Evolutionary conservation across 768 basidiomycete genomes (phyloP).

Genomic region (Russula compacta): DNA sequence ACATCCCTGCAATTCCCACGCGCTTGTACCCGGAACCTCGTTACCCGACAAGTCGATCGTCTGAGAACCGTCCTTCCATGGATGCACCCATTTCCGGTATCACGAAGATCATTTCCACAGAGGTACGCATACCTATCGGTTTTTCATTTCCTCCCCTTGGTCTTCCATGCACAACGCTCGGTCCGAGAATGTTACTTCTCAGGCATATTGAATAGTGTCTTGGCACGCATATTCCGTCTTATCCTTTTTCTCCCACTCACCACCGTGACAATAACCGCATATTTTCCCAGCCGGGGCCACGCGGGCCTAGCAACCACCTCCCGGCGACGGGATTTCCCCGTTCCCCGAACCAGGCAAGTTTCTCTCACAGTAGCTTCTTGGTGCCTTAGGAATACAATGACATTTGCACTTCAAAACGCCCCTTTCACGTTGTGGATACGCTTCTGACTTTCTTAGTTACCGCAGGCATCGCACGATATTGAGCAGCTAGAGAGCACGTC

Average conservation of each 20-base stretch:
- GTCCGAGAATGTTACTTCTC: not conserved
- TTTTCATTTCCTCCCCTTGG: not conserved
- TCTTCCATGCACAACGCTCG: not conserved
- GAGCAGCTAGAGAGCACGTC: not conserved
- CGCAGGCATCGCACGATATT: not conserved
- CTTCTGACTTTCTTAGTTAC: slow-evolving; percentile 4
- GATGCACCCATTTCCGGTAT: not conserved
- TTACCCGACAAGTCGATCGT: not conserved
- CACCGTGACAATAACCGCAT: not conserved
- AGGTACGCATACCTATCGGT: slow-evolving; percentile 3
- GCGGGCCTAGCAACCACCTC: not conserved
- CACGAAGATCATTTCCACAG: not conserved
- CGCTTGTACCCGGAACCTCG: slow-evolving; percentile 1
- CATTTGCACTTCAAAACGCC: slow-evolving; percentile 1
- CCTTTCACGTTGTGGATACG: slow-evolving; percentile 3
- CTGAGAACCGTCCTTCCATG: not conserved
- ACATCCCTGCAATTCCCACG: not conserved
- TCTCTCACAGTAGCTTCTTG: slow-evolving; percentile 1
- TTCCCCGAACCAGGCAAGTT: slow-evolving; percentile 10
- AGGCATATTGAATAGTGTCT: not conserved
- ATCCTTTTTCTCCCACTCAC: not conserved
- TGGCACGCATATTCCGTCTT: not conserved
- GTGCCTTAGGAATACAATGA: not conserved
- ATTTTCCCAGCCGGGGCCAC: not conserved
- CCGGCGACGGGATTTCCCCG: not conserved